Conservation (phyloP, 257 asterid species). For the Thymus quinquecostatus region DNA sequence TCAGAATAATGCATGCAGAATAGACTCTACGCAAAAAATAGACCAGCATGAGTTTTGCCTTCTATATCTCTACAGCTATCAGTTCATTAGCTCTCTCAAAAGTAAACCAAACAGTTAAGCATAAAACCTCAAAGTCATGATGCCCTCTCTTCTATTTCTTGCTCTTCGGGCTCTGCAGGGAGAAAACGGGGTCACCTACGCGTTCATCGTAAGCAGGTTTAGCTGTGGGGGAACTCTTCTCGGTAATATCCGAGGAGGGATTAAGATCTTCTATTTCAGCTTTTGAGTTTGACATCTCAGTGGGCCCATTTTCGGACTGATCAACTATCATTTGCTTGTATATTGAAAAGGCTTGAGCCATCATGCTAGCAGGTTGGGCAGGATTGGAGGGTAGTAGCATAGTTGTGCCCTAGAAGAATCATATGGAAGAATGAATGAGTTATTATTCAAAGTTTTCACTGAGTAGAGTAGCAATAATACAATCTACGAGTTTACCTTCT, state of each 20-base stretch:
- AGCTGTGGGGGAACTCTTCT: slow-evolving; percentile 25
- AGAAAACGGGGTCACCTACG: slow-evolving; percentile 41
- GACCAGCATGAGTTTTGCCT: slow-evolving; percentile 23
- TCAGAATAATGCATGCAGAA: slow-evolving; percentile 14
- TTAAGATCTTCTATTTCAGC: slow-evolving; percentile 26
- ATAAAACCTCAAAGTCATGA: slow-evolving; percentile 13
- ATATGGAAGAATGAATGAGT: slow-evolving; percentile 6
- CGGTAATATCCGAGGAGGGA: slow-evolving; percentile 29
- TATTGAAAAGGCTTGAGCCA: slow-evolving; percentile 64
- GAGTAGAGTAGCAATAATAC: not conserved
- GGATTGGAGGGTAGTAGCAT: slow-evolving; percentile 76
- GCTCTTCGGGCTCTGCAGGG: slow-evolving; percentile 48
- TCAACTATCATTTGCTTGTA: slow-evolving; percentile 60
- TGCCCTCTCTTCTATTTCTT: slow-evolving; percentile 26
- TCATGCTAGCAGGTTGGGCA: slow-evolving; percentile 71
- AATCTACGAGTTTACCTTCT: slow-evolving; percentile 58
- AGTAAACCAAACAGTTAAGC: slow-evolving; percentile 13
- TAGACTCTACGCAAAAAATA: slow-evolving; percentile 30
- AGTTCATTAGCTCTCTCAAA: slow-evolving; percentile 23
- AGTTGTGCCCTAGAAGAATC: slow-evolving; percentile 67
- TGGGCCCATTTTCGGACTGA: slow-evolving; percentile 20
- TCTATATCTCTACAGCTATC: slow-evolving; percentile 31
- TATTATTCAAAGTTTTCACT: not conserved
- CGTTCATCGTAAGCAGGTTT: slow-evolving; percentile 19
- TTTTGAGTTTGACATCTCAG: slow-evolving; percentile 31